phyloP scores from a whole-genome alignment of 768 basidiomycete species.

The Tulasnella sp. region DNA sequence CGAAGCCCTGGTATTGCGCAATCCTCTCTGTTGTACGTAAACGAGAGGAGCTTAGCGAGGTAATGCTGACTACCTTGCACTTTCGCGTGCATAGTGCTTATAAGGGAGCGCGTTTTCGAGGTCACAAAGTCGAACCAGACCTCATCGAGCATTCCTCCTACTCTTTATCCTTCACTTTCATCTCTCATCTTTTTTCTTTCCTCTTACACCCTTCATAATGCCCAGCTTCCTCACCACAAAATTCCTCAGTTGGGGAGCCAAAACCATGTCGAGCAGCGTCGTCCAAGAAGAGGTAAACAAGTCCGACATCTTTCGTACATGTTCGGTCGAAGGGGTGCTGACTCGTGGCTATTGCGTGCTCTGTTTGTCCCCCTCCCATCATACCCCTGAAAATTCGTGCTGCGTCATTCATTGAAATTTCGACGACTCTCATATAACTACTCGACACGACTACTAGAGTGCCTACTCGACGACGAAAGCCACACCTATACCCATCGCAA shows the following conservation, averaged over 20 bases:
- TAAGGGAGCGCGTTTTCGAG: background rate
- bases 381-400: background rate
- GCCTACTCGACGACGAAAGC: slow-evolving; percentile 3
- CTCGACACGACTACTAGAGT: background rate
- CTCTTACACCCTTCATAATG: background rate
- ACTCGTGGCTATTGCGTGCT: slow-evolving; percentile 23
- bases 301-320: background rate
- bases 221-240: slow-evolving; percentile 9
- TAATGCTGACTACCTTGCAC: background rate
- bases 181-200: background rate
- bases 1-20: background rate
- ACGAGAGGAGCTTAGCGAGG: background rate
- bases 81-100: background rate
- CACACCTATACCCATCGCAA: background rate
- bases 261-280: background rate
- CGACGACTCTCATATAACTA: background rate
- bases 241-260: slow-evolving; percentile 4
- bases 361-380: background rate
- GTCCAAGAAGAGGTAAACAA: background rate
- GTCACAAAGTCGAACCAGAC: background rate
- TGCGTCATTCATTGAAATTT: slow-evolving; percentile 11
- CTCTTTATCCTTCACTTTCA: background rate
- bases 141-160: background rate
- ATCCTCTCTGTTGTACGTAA: background rate
- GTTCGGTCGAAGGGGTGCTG: slow-evolving; percentile 12